These are phyloP conservation scores for Lactuca sativa DNA, from an alignment of 129 eudicot species.

Conservation along the genomic window DNA sequence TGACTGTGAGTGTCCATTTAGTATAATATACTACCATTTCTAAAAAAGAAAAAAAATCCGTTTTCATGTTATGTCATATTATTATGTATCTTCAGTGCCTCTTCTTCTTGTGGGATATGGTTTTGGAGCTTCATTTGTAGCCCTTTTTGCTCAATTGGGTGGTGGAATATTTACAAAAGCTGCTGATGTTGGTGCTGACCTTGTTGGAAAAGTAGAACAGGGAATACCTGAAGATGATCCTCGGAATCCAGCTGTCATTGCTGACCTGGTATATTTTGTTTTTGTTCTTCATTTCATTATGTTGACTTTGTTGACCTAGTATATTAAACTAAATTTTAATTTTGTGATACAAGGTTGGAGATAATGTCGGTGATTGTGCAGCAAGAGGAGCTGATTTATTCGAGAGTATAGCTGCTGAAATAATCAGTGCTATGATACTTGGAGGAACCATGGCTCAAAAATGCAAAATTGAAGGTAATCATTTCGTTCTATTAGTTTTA, in stretches of 20 bases:
- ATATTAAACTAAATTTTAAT: conserved; percentile 15
- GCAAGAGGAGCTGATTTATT: conserved; percentile 98
- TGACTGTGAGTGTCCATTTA: conserved; percentile 59
- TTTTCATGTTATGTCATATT: conserved; percentile 3
- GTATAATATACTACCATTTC: neutral
- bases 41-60: neutral
- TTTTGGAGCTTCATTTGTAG: conserved; percentile 98
- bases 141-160: conserved; percentile 99
- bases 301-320: conserved; percentile 15
- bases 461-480: conserved; percentile 90
- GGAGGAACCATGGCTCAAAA: conserved; percentile 98
- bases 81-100: conserved; percentile 62
- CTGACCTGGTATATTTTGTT: conserved; percentile 77
- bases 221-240: conserved; percentile 99
- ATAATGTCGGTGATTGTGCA: conserved; percentile 99
- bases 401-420: conserved; percentile 99
- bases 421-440: conserved; percentile 98
- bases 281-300: conserved; percentile 15
- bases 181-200: conserved; percentile 99
- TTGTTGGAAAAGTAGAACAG: conserved; percentile 98
- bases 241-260: conserved; percentile 99
- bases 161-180: conserved; percentile 99
- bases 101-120: conserved; percentile 99
- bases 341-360: conserved; percentile 66
- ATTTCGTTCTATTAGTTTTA: neutral